Base-by-base conservation (phyloP, 805 yeast genomes). In the Lipomyces kockii region DNA sequence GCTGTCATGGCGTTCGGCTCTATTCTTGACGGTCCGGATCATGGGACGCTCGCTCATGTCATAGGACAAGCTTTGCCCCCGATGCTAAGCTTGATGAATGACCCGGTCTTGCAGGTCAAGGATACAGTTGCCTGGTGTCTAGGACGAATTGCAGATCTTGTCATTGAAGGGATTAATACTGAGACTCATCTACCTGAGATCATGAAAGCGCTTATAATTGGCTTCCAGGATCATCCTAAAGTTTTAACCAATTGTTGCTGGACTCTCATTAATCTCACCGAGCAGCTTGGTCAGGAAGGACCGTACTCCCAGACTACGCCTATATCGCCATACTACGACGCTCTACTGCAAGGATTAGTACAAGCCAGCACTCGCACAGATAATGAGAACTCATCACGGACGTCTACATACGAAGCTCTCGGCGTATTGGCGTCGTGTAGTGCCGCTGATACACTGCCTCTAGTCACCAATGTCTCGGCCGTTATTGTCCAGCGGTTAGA, bases 1-100 rank as follows among this genome's bases (percentile, higher is more conserved):
- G 97, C 98, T 1, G 97, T 95, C 5, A 95, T 95, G 99, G 98
- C 99, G 0, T 95, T 95, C 77, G 99, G 99, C 43, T 92, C 98
- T 12, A 91, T 95, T 67, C 83, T 95, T 74, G 98, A 92, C 74
- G 99, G 99, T 25, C 76, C 76, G 11, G 74, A 73, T 35, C 69
- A 62, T 27, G 61, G 54, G 12, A 89, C 89, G 75, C 82, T 92
- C 74, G 85, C 85, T 61, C 79, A 80, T 7, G 83, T 92, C 62
- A 89, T 94, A 69, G 86, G 84, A 43, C 94, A 91, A 81, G 98
- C 98, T 2, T 82, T 95, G 70, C 85, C 85, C 43, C 92, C 97
- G 25, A 89, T 95, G 65, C 82, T 93, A 64, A 77, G 78, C 17
- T 83, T 94, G 76, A 91, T 93, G 81, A 82, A 80, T 53, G 98